Base-by-base conservation (phyloP, 331 rosid genomes). In the Phaseolus coccineus region DNA sequence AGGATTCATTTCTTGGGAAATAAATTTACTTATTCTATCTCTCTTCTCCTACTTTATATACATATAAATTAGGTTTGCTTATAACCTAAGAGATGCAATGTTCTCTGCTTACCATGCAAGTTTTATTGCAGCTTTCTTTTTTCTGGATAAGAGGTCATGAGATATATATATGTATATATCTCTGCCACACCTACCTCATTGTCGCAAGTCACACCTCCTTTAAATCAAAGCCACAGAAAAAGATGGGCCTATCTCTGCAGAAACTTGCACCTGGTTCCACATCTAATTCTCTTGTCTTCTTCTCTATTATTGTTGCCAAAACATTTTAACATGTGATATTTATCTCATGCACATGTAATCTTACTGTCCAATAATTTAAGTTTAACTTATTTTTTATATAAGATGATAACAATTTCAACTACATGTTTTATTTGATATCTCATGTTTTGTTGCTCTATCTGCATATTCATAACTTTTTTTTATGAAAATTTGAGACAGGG, bases 181-280 rank as follows among this genome's bases (percentile, higher is more conserved):
- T 4, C 30, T 30, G 42, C 68, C 76, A 75, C 25, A 55, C 47
- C 74, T 39, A 0, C 68, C 84, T 52, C 71, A 33, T 66, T 35
- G 28, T 66, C 75, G 56, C 73, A 40, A 28, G 19, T 42, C 72
- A 31, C 67, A 58, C 0, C 78, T 37, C 59, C 62, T 64, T 78
- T 68, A 59, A 55, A 8, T 59, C 62, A 80, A 28, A 15, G 28
- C 13, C 0, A 40, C 51, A 73, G 16, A 63, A 52, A 59, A 71
- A 76, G 10, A 92, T 92, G 97, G 94, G 94, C 5, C 81, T 79
- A 19, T 48, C 89, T 80, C 83, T 85, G 42, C 71, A 40, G 80
- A 86, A 74, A 76, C 40, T 82, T 4, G 28, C 85, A 79, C 70
- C 91, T 6, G 91, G 88, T 85, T 66, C 59, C 40, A 33, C 53